Base-by-base conservation (phyloP, 2,329 filamentous ascomycete genomes). In the Zarea fungicola region DNA sequence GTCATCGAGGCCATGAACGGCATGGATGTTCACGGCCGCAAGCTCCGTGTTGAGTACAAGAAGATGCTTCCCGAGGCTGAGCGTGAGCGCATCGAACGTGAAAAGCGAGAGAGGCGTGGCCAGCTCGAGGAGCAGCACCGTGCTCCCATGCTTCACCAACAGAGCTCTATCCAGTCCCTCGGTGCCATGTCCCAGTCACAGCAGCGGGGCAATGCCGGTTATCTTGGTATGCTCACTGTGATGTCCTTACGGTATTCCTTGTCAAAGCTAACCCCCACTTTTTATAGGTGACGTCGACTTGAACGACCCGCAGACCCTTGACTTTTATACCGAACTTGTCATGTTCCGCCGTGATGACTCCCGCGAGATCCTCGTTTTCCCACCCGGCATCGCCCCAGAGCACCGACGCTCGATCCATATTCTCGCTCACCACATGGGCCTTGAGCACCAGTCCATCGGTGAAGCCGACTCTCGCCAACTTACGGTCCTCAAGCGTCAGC, bases 51-150 rank as follows among this genome's bases (percentile, higher is more conserved):
- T 22, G 93, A 99, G 68, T 99, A 97, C 74, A 99, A 99, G 77
- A 97, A 97, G 73, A 97, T 99, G 93, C 80, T 99, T 5, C 93
- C 93, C 1, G 81, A 95, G 56, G 89, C 91, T 26, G 93, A 97
- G 68, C 82, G 93, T 45, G 93, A 99, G 69, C 82, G 93, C 34
- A 97, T 99, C 58, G 93, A 99, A 68, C 81, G 93, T 6, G 93
- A 97, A 70, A 99, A 97, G 81, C 81, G 93, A 50, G 92, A 97
- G 72, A 87, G 93, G 58, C 84, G 93, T 45, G 93, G 93, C 42
- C 93, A 99, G 68, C 78, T 99, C 11, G 91, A 99, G 68, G 93
- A 99, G 69, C 93, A 99, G 68, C 93, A 99, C 68, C 84, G 91
- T 25, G 62, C 89, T 72, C 60, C 84, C 39, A 82, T 85, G 60